Base-by-base conservation (phyloP, 257 asterid species). In the Przewalskia tangutica region DNA sequence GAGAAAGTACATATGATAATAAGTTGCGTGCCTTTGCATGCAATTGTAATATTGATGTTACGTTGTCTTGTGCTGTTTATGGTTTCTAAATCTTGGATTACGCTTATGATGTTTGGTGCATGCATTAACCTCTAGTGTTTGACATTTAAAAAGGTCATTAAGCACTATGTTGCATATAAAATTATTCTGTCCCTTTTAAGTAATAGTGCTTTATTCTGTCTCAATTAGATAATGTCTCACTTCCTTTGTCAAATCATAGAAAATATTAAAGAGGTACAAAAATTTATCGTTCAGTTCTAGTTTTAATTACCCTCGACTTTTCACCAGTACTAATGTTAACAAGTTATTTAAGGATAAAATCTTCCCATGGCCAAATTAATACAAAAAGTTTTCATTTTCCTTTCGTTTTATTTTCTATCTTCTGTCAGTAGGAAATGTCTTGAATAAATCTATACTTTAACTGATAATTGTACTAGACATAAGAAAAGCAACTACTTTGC, bases 11-110 rank as follows among this genome's bases (percentile, higher is more conserved):
- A 60, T n/a, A 60, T 36, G 51, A 27, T 36, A 10, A 71, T 53
- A 42, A 64, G 54, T 54, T 44, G 78, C 63, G 53, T 76, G 82
- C 63, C 58, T 81, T 76, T 7, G 76, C 67, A 84, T 75, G 86
- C 64, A 54, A 75, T 54, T 73, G 79, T 20, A 44, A 17, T 16
- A 6, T 38, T 36, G 59, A 8, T 75, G 3, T 17, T 6, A 0
- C 27, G 20, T 13, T 10, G 23, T 40, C 38, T 84, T 17, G 12
- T 62, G 9, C 4, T 59, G 59, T 11, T 36, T 67, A 48, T 55
- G 42, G n/a, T 58, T 62, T 79, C 32, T 79, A 50, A 14, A 70
- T 79, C n/a, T 79, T 81, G 68, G 79, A 23, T 50, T 50, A 3
- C 18, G 66, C 53, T 53, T n/a, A n/a, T 55, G 8, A 65, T 81